Conservation (phyloP, 225 moss, liverwort and hornwort species). For the Sphagnum contortum region DNA sequence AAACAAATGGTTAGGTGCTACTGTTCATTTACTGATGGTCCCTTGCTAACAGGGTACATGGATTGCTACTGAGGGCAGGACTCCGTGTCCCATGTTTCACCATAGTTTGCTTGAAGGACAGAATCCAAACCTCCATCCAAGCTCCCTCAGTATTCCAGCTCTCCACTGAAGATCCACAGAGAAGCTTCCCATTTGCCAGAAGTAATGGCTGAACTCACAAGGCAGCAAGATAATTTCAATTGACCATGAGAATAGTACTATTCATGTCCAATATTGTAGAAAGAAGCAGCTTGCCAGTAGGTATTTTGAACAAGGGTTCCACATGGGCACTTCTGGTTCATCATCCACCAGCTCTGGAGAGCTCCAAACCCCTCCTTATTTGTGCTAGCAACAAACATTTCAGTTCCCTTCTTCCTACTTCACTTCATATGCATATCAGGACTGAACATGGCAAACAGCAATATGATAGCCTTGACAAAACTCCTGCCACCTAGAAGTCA, state of each 20-base stretch:
- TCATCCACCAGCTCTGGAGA: constrained; percentile 42
- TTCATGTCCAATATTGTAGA: constrained; percentile 86
- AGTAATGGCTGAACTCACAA: constrained; percentile 42
- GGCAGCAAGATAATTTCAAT: background rate
- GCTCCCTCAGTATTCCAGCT: constrained; percentile 95
- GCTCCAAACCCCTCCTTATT: constrained; percentile 47
- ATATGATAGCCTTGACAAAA: no score
- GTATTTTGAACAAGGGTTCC: constrained; percentile 91
- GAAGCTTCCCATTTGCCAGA: constrained; percentile 56
- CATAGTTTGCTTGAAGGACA: no score
- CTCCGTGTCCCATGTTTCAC: no score
- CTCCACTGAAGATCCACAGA: constrained; percentile 88
- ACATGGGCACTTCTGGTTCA: constrained; percentile 50
- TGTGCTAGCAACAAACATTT: constrained; percentile 14
- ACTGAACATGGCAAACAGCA: no score
- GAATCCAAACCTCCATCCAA: constrained; percentile 62
- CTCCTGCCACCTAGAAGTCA: no score
- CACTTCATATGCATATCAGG: no score
- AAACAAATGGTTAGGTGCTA: no score
- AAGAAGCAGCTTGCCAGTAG: constrained; percentile 64
- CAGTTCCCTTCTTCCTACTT: background rate
- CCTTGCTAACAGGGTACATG: no score
- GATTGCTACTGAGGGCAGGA: no score
- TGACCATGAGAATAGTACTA: constrained; percentile 9
- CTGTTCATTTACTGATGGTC: no score